Conservation (phyloP, 768 basidiomycete species). For the Hortiboletus flavorubellus region DNA sequence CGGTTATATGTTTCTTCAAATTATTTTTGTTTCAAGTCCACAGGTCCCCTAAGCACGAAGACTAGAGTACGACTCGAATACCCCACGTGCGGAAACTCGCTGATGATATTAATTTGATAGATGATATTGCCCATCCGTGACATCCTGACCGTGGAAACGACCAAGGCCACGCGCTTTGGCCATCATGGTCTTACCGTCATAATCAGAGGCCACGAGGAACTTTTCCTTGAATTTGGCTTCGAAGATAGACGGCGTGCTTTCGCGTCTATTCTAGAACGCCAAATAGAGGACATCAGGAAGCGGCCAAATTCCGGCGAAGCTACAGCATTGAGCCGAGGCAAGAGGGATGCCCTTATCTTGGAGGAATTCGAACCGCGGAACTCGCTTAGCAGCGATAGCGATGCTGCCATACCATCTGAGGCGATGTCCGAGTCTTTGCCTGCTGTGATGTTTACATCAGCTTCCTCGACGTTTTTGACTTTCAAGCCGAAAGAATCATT, state of each 20-base stretch:
- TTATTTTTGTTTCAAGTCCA: conserved; percentile 93
- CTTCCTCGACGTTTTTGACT: conserved; percentile 93
- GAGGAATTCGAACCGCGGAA: conserved; percentile 74
- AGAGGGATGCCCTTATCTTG: conserved; percentile 72
- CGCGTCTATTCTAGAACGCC: conserved; percentile 67
- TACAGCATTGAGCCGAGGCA: conserved; percentile 44
- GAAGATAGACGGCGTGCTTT: conserved; percentile 80
- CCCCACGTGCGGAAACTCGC: not conserved
- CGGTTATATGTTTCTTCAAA: conserved; percentile 89
- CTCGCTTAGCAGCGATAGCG: conserved; percentile 33
- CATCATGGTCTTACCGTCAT: conserved; percentile 88
- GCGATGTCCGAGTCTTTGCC: conserved; percentile 68
- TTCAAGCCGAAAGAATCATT: conserved; percentile 88
- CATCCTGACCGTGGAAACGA: conserved; percentile 77
- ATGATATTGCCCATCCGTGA: conserved; percentile 95
- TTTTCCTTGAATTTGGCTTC: conserved; percentile 92
- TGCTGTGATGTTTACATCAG: conserved; percentile 94
- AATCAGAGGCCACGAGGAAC: conserved; percentile 93
- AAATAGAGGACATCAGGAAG: conserved; percentile 69
- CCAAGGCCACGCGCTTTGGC: conserved; percentile 85
- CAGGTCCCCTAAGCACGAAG: conserved; percentile 69
- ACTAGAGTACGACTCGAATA: conserved; percentile 65
- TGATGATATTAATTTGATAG: conserved; percentile 38
- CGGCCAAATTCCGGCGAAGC: conserved; percentile 46
- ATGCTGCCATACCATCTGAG: conserved; percentile 49